Base-by-base conservation (phyloP, 2,329 filamentous ascomycete genomes). In the Alternaria rosae region DNA sequence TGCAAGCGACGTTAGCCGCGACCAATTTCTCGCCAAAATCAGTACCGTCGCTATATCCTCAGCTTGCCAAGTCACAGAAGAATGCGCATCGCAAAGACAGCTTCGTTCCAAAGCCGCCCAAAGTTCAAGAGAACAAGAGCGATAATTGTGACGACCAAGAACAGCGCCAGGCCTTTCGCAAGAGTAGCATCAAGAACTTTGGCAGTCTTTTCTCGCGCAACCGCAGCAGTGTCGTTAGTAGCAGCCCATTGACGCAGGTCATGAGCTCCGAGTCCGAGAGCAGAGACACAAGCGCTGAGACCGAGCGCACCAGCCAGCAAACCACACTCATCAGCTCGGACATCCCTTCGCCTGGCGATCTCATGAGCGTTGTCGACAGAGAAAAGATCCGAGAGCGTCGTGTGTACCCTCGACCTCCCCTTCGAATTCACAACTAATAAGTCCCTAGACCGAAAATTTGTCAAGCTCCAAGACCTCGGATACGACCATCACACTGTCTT, bases 1-100 rank as follows among this genome's bases (percentile, higher is more conserved):
- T 61, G 15, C 59, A 52, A n/a, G 54, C 59, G 10, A 28, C 47
- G 17, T 20, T 61, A 32, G 48, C 15, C 17, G 48, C 54, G n/a
- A 58, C 47, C 10, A 58, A 58, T 15, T 58, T 58, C 25, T 47
- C 55, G 20, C 54, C 54, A 21, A 42, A 51, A 20, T 48, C 38
- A 28, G 32, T 61, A 4, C 30, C 54, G 10, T 51, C 54, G 3
- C 47, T 61, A 3, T 58, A 58, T 42, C 42, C 28, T 12, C 48
- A 58, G 9, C 42, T 42, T 5, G 23, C 30, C 20, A 43, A 35
- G 9, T 56, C 57, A 26, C 11, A 41, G 28, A 41, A 21, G 8
- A 17, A 30, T 41, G 9, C 23, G 3, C n/a, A 26, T 21, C 25
- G 26, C 38, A 45, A 43, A 9, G 51, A 9, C 8, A 38, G 23